Evolutionary conservation across 225 moss, liverwort and hornwort genomes (phyloP), one percentile per base, ranked within the genome.

Genomic region (Bryoerythrophyllum caledonicum): DNA sequence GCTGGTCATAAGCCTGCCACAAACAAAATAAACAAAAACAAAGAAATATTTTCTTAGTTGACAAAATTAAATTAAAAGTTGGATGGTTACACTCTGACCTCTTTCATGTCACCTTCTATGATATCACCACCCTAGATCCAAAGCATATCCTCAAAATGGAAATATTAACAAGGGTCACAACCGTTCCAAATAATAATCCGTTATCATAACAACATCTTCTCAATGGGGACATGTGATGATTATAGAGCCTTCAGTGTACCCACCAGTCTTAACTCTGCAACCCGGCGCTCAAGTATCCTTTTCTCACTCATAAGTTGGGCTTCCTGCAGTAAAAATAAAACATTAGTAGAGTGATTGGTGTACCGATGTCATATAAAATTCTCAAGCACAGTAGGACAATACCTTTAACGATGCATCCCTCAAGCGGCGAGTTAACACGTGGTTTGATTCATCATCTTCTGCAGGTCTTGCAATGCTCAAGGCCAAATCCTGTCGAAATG

Each of bases 1-100:
- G 95, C 86, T 96, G 95, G 76, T 96, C 95, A 84, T 89, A 88
- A 65, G 93, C 95, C 92, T 94, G 81, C 35, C 63, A 56, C 27
- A 51, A 26, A 81, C 38, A 23, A 13, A 70, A 68, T 28, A 58
- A 13, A n/a, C 44, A 74, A 53, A 44, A 54, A 54, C 44, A 19
- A 49, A 2, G 5, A 7, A 16, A 16, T 16, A 43, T 43, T 15
- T 1, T 10, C 10, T 9, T 0, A 40, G 10, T 0, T 15, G 1
- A 15, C n/a, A 44, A 15, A 44, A 20, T 48, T 71, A 59, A 15
- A 65, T 71, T 25, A 14, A 28, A 52, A 71, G 19, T 24, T 21
- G 44, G 14, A 68, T 15, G 76, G 51, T 41, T 21, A 40, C 48
- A 49, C 48, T 49, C 19, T 49, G 19, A 6, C 19, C 44, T 44